phyloP scores from a whole-genome alignment of 176 grass and related monocot species.

The Poa annua region DNA sequence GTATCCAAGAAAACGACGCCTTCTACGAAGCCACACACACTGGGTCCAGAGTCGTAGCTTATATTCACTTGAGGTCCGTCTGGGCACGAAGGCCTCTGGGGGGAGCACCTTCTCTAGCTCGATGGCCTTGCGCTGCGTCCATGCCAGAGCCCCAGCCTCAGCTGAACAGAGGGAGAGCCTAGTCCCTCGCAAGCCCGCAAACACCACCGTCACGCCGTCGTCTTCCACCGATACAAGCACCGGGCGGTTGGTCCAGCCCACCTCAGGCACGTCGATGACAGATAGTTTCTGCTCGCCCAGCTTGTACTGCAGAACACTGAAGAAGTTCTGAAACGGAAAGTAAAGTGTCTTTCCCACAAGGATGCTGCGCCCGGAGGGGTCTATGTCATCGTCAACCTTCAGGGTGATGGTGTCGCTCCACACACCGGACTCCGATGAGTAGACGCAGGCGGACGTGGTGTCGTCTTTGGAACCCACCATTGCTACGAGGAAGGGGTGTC shows the following conservation, averaged over 20 bases:
- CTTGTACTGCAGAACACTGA: background rate
- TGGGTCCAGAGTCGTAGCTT: background rate
- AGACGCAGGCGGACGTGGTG: background rate
- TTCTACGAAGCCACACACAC: background rate
- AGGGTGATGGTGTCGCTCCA: no score
- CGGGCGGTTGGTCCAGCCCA: background rate
- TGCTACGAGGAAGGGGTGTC: background rate
- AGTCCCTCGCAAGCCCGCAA: background rate
- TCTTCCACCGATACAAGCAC: background rate
- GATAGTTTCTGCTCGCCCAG: background rate
- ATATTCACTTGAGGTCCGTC: background rate
- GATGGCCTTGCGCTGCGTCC: background rate
- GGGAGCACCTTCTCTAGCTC: conserved; percentile 3
- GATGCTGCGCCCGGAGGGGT: rapidly evolving
- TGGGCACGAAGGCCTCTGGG: background rate
- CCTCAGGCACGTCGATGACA: background rate
- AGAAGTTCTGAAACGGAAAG: background rate
- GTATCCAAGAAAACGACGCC: background rate
- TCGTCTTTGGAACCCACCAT: background rate
- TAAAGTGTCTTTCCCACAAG: background rate
- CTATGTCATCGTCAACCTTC: rapidly evolving
- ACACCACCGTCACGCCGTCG: no score
- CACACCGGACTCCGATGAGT: background rate
- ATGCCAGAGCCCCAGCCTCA: background rate
- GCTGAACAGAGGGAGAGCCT: background rate